Percentiles rank a stretch among this genome's conserved stretches.
phyloP scores from a whole-genome alignment of 495 filamentous ascomycete genomes.

The Lophium mytilinum region DNA sequence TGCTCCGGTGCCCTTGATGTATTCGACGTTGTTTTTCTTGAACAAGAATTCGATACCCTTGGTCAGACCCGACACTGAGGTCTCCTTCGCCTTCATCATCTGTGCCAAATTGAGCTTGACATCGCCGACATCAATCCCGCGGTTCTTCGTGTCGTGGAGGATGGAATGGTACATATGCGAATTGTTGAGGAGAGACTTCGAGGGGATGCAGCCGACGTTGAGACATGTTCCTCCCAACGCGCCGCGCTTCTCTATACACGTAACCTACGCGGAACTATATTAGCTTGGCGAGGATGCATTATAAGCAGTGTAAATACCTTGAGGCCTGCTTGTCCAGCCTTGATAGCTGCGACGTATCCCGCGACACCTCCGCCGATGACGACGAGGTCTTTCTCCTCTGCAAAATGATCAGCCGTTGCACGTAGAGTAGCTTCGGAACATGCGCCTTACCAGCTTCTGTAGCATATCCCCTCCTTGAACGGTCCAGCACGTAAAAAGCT shows the following conservation, averaged over 20 bases:
- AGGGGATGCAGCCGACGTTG: constrained; percentile 98
- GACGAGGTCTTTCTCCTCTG: constrained; percentile 84
- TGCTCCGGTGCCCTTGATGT: constrained; percentile 83
- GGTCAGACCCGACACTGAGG: constrained; percentile 78
- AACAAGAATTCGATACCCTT: constrained; percentile 97
- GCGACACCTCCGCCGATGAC: constrained; percentile 97
- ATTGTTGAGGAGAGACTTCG: constrained; percentile 99
- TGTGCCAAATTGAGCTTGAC: constrained; percentile 90
- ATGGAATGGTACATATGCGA: constrained; percentile 97
- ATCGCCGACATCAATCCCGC: constrained; percentile 92
- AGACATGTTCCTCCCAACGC: constrained; percentile 92
- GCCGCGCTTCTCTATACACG: constrained; percentile 97
- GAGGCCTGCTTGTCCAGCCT: constrained; percentile 93
- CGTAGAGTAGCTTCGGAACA: constrained; percentile 20
- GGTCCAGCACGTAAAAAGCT: constrained; percentile 51
- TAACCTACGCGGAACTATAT: constrained; percentile 53
- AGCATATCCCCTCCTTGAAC: constrained; percentile 57
- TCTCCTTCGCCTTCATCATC: constrained; percentile 98
- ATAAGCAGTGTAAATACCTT: constrained; percentile 53
- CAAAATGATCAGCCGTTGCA: constrained; percentile 18
- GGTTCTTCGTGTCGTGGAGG: constrained; percentile 92
- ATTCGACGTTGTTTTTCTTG: constrained; percentile 98
- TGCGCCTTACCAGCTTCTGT: constrained; percentile 59
- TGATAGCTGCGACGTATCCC: constrained; percentile 98
- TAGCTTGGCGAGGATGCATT: not conserved